phyloP scores from a whole-genome alignment of 225 moss, liverwort and hornwort genomes.

The Polytrichum formosum region DNA sequence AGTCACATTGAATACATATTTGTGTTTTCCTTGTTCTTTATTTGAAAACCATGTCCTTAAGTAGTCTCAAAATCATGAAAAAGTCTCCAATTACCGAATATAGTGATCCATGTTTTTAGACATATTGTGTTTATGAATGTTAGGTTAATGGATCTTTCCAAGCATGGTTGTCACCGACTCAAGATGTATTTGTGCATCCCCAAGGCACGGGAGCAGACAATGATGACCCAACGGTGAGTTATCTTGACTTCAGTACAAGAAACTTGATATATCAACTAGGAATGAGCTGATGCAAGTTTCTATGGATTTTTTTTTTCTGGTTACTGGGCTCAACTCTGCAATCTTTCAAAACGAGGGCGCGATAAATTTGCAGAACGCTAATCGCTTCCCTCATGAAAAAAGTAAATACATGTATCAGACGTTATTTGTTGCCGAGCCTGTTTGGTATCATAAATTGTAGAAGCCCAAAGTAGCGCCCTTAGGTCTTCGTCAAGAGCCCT shows the following conservation, averaged over 20 bases:
- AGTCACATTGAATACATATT: too few species aligned
- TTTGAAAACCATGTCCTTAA: too few species aligned
- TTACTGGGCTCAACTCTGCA: background rate
- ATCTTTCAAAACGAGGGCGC: background rate
- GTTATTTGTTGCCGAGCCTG: background rate
- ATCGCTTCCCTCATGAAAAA: background rate
- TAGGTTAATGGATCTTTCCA: conserved; percentile 53
- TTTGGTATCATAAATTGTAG: background rate
- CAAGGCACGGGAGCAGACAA: conserved; percentile 49
- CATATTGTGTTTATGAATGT: background rate
- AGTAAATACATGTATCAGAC: background rate
- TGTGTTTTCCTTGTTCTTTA: too few species aligned
- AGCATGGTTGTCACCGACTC: conserved; percentile 62
- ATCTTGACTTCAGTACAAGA: background rate
- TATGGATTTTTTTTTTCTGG: too few species aligned
- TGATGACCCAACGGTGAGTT: conserved; percentile 48
- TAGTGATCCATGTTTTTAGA: too few species aligned
- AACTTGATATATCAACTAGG: background rate
- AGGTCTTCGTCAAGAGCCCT: conserved; percentile 6
- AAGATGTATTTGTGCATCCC: conserved; percentile 51
- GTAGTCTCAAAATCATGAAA: too few species aligned
- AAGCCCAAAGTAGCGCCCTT: conserved; percentile 1
- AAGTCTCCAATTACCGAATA: too few species aligned
- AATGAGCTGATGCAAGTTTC: too few species aligned
- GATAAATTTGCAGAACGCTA: background rate